Percentiles rank a stretch among this genome's conserved stretches.
Conservation (phyloP, 805 yeast genomes). For the Debaryomyces castellii region DNA sequence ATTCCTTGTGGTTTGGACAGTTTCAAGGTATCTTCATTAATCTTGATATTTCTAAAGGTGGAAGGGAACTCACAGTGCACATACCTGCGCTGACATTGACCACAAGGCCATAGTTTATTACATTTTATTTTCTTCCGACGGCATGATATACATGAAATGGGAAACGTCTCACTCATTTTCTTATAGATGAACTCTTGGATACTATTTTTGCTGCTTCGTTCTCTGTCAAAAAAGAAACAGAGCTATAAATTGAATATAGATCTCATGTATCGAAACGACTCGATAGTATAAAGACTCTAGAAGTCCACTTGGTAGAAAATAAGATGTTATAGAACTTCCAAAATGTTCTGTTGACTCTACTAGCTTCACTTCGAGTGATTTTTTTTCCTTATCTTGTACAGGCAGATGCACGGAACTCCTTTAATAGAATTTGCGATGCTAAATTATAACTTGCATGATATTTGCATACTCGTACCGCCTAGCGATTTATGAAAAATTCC, state of each 20-base stretch:
- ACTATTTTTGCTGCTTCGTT: too few relatives aligned
- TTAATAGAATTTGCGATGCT: background rate
- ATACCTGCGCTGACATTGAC: slow-evolving; percentile 37
- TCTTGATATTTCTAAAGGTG: slow-evolving; percentile 45
- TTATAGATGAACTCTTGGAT: too few relatives aligned
- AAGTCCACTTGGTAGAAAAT: too few relatives aligned
- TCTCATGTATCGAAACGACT: background rate
- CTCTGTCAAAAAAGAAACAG: too few relatives aligned
- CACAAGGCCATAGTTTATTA: slow-evolving; percentile 38
- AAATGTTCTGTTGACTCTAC: background rate
- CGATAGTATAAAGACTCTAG: background rate
- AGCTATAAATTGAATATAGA: too few relatives aligned
- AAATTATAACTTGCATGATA: background rate
- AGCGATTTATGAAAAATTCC: too few relatives aligned
- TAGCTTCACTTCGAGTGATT: background rate
- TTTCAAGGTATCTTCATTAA: slow-evolving; percentile 15
- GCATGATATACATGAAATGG: slow-evolving; percentile 37
- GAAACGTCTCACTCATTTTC: slow-evolving; percentile 25
- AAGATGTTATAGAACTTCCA: background rate
- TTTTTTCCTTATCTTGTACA: background rate
- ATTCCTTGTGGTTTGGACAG: background rate
- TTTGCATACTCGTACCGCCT: background rate
- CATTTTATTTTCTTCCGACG: slow-evolving; percentile 36
- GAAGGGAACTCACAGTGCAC: slow-evolving; percentile 46
- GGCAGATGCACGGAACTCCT: background rate